These are phyloP conservation scores for Hypoxylon sp. DNA, from an alignment of 2,329 filamentous ascomycete species.

Conservation along the genomic window DNA sequence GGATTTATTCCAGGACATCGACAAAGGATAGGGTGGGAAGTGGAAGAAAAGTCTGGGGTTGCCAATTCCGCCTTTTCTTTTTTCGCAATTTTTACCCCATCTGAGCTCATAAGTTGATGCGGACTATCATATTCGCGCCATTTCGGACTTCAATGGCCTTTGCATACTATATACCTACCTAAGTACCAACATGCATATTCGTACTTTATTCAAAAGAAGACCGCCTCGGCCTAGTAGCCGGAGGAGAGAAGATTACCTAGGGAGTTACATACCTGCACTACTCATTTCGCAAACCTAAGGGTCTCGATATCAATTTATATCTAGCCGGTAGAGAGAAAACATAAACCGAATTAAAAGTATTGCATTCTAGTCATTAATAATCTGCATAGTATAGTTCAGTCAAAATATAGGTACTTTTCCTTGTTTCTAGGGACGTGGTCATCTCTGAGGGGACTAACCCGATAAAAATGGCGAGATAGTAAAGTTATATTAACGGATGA, in stretches of 20 bases:
- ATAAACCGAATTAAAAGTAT: background rate
- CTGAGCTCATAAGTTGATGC: background rate
- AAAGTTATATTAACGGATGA: too few species aligned
- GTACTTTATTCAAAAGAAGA: background rate
- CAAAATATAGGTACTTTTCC: background rate
- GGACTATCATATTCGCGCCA: constrained; percentile 9
- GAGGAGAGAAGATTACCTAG: background rate
- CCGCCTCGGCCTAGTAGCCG: constrained; percentile 2
- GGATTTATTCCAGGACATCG: constrained; percentile 29
- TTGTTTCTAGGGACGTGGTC: constrained; percentile 12
- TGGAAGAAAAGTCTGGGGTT: constrained; percentile 40
- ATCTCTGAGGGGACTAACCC: constrained; percentile 12
- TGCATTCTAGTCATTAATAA: constrained; percentile 16
- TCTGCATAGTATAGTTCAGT: constrained; percentile 4
- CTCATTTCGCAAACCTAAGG: background rate
- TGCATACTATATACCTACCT: background rate
- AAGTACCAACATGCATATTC: background rate
- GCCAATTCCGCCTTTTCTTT: constrained; percentile 34
- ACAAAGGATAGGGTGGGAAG: constrained; percentile 29
- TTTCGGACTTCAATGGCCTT: constrained; percentile 13
- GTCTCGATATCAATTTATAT: background rate
- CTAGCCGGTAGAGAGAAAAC: constrained; percentile 1
- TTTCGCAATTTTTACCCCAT: background rate
- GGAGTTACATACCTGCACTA: background rate
- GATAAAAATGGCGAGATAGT: constrained; percentile 1